A percentile compares a stretch with the other conserved stretches of the same genome.
Conservation (phyloP, 1,284 basidiomycete genomes). For the Cutaneotrichosporon sp. region DNA sequence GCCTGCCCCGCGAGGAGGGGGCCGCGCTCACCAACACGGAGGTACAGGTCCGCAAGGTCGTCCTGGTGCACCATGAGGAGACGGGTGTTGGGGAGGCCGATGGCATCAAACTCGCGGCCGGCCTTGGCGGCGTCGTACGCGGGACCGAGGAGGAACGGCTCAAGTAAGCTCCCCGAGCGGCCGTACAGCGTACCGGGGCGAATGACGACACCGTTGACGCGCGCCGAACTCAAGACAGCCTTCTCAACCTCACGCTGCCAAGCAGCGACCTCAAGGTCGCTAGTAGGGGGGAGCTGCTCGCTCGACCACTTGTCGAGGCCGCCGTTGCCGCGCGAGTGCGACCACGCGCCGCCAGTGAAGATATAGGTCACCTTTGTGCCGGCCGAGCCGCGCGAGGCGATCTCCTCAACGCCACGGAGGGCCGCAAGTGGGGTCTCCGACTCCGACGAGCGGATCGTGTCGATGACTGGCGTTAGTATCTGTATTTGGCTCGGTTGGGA, state of each 20-base stretch:
- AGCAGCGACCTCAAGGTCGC: constrained; percentile 20
- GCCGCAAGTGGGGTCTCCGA: constrained; percentile 45
- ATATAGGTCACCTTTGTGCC: constrained; percentile 58
- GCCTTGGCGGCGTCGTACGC: constrained; percentile 48
- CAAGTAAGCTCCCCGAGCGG: constrained; percentile 48
- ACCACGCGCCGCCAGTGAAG: constrained; percentile 58
- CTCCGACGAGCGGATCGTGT: constrained; percentile 48
- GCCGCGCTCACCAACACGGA: constrained; percentile 55
- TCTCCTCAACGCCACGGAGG: constrained; percentile 30
- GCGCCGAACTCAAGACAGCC: constrained; percentile 37
- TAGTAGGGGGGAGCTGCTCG: constrained; percentile 32
- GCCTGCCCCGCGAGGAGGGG: constrained; percentile 54
- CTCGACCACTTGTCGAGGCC: constrained; percentile 43
- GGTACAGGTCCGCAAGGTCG: constrained; percentile 59
- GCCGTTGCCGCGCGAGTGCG: constrained; percentile 49
- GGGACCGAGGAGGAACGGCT: constrained; percentile 50
- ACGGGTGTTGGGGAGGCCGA: constrained; percentile 55
- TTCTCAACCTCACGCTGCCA: constrained; percentile 43
- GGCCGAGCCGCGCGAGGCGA: constrained; percentile 31
- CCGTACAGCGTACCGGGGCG: constrained; percentile 50
- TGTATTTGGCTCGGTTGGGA: neutral
- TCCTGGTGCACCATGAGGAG: constrained; percentile 58
- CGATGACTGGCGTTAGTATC: constrained; percentile 40
- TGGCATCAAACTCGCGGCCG: constrained; percentile 50
- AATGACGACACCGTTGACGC: constrained; percentile 38